phyloP scores from a whole-genome alignment of 108 stramenopile species.

The Cyclotella cryptica region DNA sequence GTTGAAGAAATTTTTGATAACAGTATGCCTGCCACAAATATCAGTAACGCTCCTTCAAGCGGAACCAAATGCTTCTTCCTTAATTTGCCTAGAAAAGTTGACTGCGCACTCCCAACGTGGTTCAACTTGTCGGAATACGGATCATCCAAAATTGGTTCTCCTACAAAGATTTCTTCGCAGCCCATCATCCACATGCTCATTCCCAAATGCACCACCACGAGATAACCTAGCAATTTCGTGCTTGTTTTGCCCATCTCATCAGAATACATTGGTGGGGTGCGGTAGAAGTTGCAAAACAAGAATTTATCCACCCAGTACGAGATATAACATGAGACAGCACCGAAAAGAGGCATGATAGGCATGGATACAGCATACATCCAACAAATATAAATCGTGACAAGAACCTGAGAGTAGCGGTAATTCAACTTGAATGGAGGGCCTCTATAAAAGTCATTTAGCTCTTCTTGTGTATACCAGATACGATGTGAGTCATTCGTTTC shows the following conservation, averaged over 20 bases:
- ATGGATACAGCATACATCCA: constrained; percentile 78
- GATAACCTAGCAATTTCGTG: constrained; percentile 51
- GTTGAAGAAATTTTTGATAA: constrained; percentile 36
- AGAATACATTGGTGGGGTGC: constrained; percentile 71
- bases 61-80: constrained; percentile 58
- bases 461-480: constrained; percentile 69
- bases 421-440: constrained; percentile 71
- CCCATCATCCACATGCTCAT: constrained; percentile 67
- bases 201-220: constrained; percentile 47
- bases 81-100: constrained; percentile 22
- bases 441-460: constrained; percentile 65
- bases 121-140: constrained; percentile 23
- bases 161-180: constrained; percentile 54
- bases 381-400: constrained; percentile 80
- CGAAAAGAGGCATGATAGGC: constrained; percentile 74
- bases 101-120: neutral
- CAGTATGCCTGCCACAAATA: constrained; percentile 26
- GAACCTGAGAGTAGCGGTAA: constrained; percentile 69
- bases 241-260: constrained; percentile 57
- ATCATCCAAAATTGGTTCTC: constrained; percentile 38
- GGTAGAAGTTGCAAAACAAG: constrained; percentile 80
- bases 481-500: constrained; percentile 40
- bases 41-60: constrained; percentile 31
- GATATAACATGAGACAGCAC: constrained; percentile 61
- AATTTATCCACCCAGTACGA: constrained; percentile 85